Percentiles rank a stretch among this genome's conserved stretches.
These are phyloP conservation scores for Apium graveolens DNA, from an alignment of 129 eudicot species.

Conservation along the genomic window DNA sequence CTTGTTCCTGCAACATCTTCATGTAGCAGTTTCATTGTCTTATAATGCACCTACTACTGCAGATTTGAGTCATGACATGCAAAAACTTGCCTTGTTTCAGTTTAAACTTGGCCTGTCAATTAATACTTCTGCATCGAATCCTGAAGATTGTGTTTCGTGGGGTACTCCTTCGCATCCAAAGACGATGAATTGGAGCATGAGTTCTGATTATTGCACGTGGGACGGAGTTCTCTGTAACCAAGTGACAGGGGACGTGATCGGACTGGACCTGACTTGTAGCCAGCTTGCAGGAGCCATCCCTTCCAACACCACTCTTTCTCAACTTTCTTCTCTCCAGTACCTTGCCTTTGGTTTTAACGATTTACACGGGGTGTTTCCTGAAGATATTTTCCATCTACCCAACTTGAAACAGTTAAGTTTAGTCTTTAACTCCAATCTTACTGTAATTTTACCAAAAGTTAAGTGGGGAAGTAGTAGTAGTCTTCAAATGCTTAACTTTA, in stretches of 20 bases:
- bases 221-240: neutral
- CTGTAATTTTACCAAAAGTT: constrained; percentile 14
- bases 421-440: constrained; percentile 7
- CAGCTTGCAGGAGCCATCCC: neutral
- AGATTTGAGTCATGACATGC: neutral
- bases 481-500: constrained; percentile 16
- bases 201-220: constrained; percentile 1
- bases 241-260: neutral
- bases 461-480: constrained; percentile 14
- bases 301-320: neutral
- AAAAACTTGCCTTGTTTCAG: neutral
- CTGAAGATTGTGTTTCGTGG: too few relatives aligned
- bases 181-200: neutral
- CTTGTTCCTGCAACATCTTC: too few relatives aligned
- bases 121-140: neutral
- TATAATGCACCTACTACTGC: too few relatives aligned
- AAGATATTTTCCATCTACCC: constrained; percentile 18
- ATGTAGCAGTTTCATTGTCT: neutral
- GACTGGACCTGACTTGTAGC: neutral
- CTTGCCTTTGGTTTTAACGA: neutral
- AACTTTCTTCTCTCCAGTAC: neutral
- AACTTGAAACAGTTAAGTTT: constrained; percentile 20
- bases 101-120: neutral
- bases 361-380: constrained; percentile 25
- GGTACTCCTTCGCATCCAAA: neutral